Percentiles rank a stretch among this genome's conserved stretches.
phyloP scores from a whole-genome alignment of 139 green algal genomes.

The Chlorella sorokiniana region DNA sequence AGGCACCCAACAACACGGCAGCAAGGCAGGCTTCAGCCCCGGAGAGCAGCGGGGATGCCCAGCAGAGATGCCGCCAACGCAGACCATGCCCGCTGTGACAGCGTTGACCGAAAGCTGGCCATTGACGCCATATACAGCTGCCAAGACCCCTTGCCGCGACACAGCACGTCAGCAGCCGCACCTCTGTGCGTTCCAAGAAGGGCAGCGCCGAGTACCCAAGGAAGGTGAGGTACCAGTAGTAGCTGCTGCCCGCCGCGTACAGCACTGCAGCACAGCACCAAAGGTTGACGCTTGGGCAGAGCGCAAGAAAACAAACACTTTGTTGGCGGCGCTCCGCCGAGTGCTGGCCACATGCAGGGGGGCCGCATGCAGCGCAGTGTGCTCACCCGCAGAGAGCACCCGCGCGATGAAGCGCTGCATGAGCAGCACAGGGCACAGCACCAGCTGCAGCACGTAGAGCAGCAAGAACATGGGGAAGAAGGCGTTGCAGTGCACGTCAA shows the following conservation, averaged over 20 bases:
- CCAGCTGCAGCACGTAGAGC: constrained; percentile 64
- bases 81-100: not conserved
- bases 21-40: not conserved
- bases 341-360: not conserved
- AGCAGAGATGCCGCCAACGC: not conserved
- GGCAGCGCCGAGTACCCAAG: constrained; percentile 91
- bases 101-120: not conserved
- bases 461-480: constrained; percentile 93
- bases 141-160: not conserved
- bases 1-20: constrained; percentile 7
- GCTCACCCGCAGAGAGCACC: constrained; percentile 7
- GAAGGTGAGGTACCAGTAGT: constrained; percentile 97
- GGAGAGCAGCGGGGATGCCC: too few relatives aligned
- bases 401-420: not conserved
- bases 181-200: constrained; percentile 88
- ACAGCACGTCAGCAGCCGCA: constrained; percentile 7
- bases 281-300: constrained; percentile 55
- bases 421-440: constrained; percentile 30
- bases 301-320: not conserved
- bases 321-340: not conserved
- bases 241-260: constrained; percentile 70
- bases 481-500: constrained; percentile 99
- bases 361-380: not conserved
- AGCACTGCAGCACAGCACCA: constrained; percentile 70
- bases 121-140: not conserved